Conservation (phyloP, 2,329 filamentous ascomycete species). For the Trichophyton simii region DNA sequence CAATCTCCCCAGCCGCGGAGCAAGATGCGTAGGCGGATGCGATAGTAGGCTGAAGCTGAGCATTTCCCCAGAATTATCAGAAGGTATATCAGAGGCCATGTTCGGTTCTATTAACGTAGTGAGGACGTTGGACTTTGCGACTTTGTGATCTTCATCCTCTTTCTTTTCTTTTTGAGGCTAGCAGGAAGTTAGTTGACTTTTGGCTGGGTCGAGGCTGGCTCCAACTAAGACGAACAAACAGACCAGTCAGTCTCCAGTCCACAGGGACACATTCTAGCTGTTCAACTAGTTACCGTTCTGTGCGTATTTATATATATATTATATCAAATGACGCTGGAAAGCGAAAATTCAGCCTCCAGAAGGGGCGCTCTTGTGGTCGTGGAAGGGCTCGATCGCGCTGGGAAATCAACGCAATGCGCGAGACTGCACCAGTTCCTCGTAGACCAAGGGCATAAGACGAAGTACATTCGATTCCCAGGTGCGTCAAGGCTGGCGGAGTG, state of each 20-base stretch:
- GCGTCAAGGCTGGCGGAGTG: conserved; percentile 5
- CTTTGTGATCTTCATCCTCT: neutral
- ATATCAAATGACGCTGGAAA: neutral
- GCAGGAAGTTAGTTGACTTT: neutral
- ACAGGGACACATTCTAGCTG: neutral
- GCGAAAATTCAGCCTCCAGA: too few species aligned
- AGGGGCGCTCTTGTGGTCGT: conserved; percentile 65
- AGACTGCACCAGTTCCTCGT: conserved; percentile 47
- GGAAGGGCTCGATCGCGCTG: conserved; percentile 79
- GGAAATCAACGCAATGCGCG: conserved; percentile 83
- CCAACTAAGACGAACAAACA: neutral
- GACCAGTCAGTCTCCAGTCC: neutral
- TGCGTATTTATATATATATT: neutral
- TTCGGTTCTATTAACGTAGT: neutral
- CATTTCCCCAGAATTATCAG: conserved; percentile 24
- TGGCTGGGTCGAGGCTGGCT: neutral
- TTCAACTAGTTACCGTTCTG: too few species aligned
- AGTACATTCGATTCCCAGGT: conserved; percentile 57
- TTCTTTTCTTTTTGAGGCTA: neutral
- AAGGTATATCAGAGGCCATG: conserved; percentile 19
- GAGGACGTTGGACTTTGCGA: neutral
- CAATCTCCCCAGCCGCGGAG: conserved; percentile 56
- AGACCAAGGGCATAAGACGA: conserved; percentile 39
- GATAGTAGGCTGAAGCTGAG: conserved; percentile 27
- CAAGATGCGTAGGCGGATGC: conserved; percentile 24